Evolutionary conservation across 169 alveolate genomes (phyloP).

Genomic region (Perkinsus marinus): DNA sequence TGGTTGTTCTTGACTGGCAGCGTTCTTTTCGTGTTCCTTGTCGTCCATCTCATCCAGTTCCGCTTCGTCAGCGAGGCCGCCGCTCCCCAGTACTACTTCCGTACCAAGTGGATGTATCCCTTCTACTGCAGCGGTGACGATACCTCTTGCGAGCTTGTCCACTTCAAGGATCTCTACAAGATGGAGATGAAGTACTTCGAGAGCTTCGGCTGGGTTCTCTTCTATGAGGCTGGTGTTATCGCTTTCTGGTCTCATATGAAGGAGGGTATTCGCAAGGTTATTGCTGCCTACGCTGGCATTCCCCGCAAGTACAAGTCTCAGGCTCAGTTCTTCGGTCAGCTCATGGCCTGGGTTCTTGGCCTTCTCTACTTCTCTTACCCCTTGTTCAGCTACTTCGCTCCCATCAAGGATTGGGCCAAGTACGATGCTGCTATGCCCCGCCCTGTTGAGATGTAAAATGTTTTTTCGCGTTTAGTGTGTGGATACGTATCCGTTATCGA

Average conservation of each 20-base stretch:
- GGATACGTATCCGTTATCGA: too few species aligned
- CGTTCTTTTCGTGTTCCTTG: conserved; percentile 10
- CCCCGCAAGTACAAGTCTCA: not conserved
- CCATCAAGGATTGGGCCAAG: conserved; percentile 1
- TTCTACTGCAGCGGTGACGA: not conserved
- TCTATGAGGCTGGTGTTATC: not conserved
- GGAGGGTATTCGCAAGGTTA: not conserved
- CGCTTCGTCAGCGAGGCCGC: conserved; percentile 5
- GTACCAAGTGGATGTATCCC: not conserved
- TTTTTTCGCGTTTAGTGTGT: too few species aligned
- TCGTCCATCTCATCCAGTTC: conserved; percentile 17
- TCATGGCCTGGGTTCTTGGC: not conserved
- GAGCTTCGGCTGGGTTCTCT: not conserved
- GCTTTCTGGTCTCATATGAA: not conserved
- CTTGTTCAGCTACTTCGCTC: not conserved
- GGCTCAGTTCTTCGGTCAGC: not conserved
- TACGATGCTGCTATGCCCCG: not conserved
- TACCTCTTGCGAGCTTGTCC: not conserved
- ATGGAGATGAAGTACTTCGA: conserved; percentile 8
- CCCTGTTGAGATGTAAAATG: not conserved
- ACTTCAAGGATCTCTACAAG: conserved; percentile 15
- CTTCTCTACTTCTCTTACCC: conserved; percentile 4
- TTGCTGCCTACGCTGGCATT: not conserved
- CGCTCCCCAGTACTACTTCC: not conserved
- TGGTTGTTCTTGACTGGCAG: conserved; percentile 8